These are phyloP conservation scores for Colletotrichum tabaci DNA, from an alignment of 2,329 filamentous ascomycete genomes.

Conservation along the genomic window DNA sequence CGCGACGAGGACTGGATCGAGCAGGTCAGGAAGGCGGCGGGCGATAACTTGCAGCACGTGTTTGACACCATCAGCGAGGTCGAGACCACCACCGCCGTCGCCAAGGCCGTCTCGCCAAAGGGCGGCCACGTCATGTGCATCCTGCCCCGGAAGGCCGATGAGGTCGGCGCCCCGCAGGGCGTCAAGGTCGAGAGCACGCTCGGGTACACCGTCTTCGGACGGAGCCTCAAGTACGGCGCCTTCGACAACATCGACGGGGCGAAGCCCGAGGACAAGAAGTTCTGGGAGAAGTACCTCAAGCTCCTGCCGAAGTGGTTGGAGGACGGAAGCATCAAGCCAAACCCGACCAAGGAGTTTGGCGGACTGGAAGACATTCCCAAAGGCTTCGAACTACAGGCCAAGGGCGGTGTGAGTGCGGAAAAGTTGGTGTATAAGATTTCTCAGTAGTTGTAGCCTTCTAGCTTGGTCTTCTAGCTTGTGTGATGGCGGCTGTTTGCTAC, in stretches of 20 bases:
- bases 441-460: background rate
- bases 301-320: slow-evolving; percentile 35
- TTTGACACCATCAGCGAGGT: slow-evolving; percentile 53
- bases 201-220: slow-evolving; percentile 34
- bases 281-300: slow-evolving; percentile 36
- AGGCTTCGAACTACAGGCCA: slow-evolving; percentile 37
- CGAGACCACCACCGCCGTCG: slow-evolving; percentile 49
- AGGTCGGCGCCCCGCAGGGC: slow-evolving; percentile 29
- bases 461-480: background rate
- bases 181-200: slow-evolving; percentile 40
- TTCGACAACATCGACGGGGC: slow-evolving; percentile 32
- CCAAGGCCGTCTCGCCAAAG: slow-evolving; percentile 43
- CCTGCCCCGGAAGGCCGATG: slow-evolving; percentile 42
- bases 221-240: slow-evolving; percentile 7
- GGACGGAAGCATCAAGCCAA: slow-evolving; percentile 26
- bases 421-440: slow-evolving; percentile 36
- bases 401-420: slow-evolving; percentile 28
- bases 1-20: slow-evolving; percentile 42
- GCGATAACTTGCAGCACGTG: slow-evolving; percentile 38
- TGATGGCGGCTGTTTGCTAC: background rate
- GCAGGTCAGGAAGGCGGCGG: slow-evolving; percentile 44
- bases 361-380: slow-evolving; percentile 31
- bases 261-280: slow-evolving; percentile 31
- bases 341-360: slow-evolving; percentile 36
- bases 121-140: slow-evolving; percentile 51